Evolutionary conservation across 805 yeast genomes (phyloP).

Genomic region (Saccharomycopsis fodiens): DNA sequence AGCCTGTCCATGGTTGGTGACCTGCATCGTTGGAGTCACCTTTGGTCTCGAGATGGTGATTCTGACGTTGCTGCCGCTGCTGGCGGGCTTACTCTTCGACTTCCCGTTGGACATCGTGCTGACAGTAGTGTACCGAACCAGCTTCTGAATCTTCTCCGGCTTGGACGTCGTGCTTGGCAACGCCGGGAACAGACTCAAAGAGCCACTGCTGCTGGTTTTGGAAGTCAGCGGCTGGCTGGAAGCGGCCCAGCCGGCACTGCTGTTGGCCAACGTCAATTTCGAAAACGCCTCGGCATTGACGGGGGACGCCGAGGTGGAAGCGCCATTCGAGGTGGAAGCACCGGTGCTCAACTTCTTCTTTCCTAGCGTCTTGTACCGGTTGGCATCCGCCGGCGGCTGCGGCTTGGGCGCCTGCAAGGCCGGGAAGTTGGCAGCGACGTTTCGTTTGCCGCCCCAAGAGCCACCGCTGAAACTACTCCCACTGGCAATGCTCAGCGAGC

Average conservation of each 20-base stretch:
- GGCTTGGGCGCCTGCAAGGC: neutral
- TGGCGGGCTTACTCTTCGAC: neutral
- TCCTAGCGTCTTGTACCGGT: neutral
- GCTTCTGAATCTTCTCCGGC: slow-evolving; percentile 7
- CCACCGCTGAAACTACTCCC: neutral
- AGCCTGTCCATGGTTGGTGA: neutral
- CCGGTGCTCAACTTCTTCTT: neutral
- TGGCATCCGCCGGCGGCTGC: neutral
- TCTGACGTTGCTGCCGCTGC: neutral
- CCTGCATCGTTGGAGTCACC: neutral
- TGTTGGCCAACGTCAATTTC: slow-evolving; percentile 6
- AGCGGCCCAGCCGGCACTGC: slow-evolving; percentile 15
- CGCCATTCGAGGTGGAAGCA: neutral
- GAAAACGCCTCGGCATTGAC: slow-evolving; percentile 3
- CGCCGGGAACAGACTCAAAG: slow-evolving; percentile 21
- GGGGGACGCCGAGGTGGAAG: neutral
- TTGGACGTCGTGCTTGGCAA: slow-evolving; percentile 1
- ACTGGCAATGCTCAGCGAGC: too few relatives aligned
- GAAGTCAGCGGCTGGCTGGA: neutral
- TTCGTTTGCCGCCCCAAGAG: neutral
- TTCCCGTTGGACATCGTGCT: neutral
- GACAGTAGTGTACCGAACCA: slow-evolving; percentile 11
- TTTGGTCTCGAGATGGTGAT: neutral
- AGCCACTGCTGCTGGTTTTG: neutral
- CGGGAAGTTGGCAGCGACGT: neutral